phyloP scores from a whole-genome alignment of 139 green algal species.

The Chlamydomonas asymmetrica region DNA sequence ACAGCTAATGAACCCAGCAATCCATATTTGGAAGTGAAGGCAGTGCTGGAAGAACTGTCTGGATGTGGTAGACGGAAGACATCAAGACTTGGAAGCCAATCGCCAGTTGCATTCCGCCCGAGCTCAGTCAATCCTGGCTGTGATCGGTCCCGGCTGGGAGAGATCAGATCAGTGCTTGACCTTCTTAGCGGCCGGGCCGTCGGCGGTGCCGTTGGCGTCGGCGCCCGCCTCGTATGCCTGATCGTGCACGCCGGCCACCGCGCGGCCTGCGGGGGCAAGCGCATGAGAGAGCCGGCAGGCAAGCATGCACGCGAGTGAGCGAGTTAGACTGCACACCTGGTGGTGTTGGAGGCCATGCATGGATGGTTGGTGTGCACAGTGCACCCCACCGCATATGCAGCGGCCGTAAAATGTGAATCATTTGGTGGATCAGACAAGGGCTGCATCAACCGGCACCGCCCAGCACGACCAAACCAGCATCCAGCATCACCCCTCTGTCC shows the following conservation, averaged over 20 bases:
- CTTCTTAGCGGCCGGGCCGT: conserved; percentile 30
- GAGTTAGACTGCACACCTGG: not conserved
- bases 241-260: conserved; percentile 55
- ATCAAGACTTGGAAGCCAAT: too few species aligned
- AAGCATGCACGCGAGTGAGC: not conserved
- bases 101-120: not conserved
- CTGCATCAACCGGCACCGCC: not conserved
- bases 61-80: too few species aligned
- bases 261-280: conserved; percentile 29
- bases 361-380: not conserved
- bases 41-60: too few species aligned
- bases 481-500: too few species aligned
- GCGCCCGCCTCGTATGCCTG: conserved; percentile 26
- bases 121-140: not conserved
- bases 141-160: not conserved
- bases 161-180: not conserved
- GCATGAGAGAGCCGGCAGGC: not conserved
- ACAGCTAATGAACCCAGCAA: not conserved
- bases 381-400: too few species aligned
- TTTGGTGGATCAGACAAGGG: too few species aligned
- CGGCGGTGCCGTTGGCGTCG: not conserved
- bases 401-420: too few species aligned
- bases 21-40: not conserved
- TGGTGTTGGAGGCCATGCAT: not conserved
- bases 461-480: too few species aligned